Conservation (phyloP, 495 filamentous ascomycete genomes). For the Bacidia gigantensis region DNA sequence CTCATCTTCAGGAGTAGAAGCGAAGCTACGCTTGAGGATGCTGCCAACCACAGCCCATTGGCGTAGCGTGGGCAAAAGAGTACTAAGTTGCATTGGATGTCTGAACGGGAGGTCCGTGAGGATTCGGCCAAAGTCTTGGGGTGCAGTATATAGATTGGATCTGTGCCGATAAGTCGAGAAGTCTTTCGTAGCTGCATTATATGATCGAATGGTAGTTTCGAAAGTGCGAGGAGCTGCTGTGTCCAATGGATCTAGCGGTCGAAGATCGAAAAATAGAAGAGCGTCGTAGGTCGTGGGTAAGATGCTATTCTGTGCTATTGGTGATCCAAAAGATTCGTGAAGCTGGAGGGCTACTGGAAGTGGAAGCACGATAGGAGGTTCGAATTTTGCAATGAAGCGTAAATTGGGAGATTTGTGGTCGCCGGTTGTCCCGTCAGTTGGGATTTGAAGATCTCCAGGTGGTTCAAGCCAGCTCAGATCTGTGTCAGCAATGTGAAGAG, state of each 20-base stretch:
- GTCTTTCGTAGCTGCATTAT: slow-evolving; percentile 23
- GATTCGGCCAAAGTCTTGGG: slow-evolving; percentile 51
- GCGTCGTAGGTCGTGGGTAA: slow-evolving; percentile 49
- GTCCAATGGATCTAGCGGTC: slow-evolving; percentile 14
- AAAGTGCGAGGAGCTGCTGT: slow-evolving; percentile 10
- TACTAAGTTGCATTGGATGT: slow-evolving; percentile 72
- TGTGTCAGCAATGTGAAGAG: slow-evolving; percentile 28
- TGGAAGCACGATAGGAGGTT: slow-evolving; percentile 70
- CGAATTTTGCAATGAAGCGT: slow-evolving; percentile 68
- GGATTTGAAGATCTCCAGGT: slow-evolving; percentile 6
- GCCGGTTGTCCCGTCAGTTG: background rate
- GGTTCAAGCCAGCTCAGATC: slow-evolving; percentile 56
- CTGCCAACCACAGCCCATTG: slow-evolving; percentile 60
- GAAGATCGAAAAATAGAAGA: slow-evolving; percentile 44
- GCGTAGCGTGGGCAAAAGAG: slow-evolving; percentile 58
- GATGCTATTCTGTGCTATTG: slow-evolving; percentile 38
- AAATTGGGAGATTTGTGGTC: slow-evolving; percentile 50
- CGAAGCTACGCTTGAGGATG: slow-evolving; percentile 32
- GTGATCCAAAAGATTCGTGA: slow-evolving; percentile 45
- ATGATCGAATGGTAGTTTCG: slow-evolving; percentile 21
- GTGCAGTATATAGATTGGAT: slow-evolving; percentile 58
- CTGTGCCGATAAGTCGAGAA: slow-evolving; percentile 39
- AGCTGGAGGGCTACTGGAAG: slow-evolving; percentile 52
- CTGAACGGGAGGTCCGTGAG: slow-evolving; percentile 66
- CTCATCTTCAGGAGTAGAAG: background rate